Evolutionary conservation across 805 yeast genomes (phyloP).

Genomic region (Lipomyces starkeyi): DNA sequence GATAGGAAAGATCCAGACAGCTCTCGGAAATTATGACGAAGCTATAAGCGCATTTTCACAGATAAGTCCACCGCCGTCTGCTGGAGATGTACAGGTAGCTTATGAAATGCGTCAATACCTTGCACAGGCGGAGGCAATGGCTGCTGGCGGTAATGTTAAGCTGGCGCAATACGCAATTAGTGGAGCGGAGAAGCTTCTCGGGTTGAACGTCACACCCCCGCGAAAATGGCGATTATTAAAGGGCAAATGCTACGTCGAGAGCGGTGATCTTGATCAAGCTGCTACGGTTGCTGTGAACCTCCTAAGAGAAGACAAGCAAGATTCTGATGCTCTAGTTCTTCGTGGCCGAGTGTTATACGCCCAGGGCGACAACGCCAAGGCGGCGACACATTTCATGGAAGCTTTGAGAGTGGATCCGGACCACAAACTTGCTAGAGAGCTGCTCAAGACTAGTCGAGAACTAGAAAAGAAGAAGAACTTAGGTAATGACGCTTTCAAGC

Average conservation of each 20-base stretch:
- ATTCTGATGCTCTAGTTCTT: conserved; percentile 50
- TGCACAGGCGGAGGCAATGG: conserved; percentile 45
- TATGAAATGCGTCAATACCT: conserved; percentile 49
- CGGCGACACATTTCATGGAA: conserved; percentile 48
- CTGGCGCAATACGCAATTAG: conserved; percentile 48
- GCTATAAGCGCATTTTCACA: conserved; percentile 44
- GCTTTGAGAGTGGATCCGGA: conserved; percentile 53
- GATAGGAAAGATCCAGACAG: conserved; percentile 47
- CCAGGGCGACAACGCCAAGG: conserved; percentile 49
- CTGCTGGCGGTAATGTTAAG: conserved; percentile 39
- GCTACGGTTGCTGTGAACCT: conserved; percentile 47
- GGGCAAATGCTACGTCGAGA: conserved; percentile 41
- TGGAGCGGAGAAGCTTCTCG: conserved; percentile 48
- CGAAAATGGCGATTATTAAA: conserved; percentile 47
- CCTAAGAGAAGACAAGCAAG: conserved; percentile 46
- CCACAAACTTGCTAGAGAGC: conserved; percentile 45
- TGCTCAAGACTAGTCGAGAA: conserved; percentile 45
- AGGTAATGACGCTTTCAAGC: conserved; percentile 77
- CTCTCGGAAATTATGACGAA: conserved; percentile 47
- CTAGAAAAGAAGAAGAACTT: conserved; percentile 48
- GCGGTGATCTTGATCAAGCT: conserved; percentile 48
- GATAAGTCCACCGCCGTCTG: conserved; percentile 37
- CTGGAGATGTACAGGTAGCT: conserved; percentile 42
- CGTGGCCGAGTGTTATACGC: conserved; percentile 48
- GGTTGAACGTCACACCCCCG: conserved; percentile 46